Percentiles rank a stretch among this genome's conserved stretches.
These are phyloP conservation scores for Fragilariopsis cylindrus DNA, from an alignment of 108 stramenopile species.

Conservation along the genomic window DNA sequence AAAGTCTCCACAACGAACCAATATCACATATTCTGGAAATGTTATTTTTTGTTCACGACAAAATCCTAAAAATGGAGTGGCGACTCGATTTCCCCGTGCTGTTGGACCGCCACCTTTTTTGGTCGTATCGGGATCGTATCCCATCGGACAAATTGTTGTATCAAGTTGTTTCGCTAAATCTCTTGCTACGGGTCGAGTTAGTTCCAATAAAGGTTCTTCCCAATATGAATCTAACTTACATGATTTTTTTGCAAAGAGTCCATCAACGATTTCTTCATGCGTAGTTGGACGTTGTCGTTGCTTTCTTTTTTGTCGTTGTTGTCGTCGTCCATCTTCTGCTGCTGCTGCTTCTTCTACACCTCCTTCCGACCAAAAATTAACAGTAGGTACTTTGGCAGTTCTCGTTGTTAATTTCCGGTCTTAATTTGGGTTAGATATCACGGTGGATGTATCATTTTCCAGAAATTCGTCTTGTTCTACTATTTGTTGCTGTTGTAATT, in stretches of 20 bases:
- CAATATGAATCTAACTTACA: conserved; percentile 62
- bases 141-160: conserved; percentile 71
- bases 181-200: conserved; percentile 61
- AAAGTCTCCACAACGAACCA: conserved; percentile 94
- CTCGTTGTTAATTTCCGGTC: background rate
- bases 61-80: conserved; percentile 47
- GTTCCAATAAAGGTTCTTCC: conserved; percentile 55
- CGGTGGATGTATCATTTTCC: too few species aligned
- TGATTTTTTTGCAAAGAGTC: conserved; percentile 29
- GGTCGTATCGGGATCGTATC: conserved; percentile 61
- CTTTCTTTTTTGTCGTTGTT: background rate
- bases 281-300: conserved; percentile 5
- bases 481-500: conserved; percentile 4
- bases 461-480: background rate
- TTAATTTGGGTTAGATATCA: background rate
- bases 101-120: conserved; percentile 43
- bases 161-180: conserved; percentile 66
- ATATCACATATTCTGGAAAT: conserved; percentile 58
- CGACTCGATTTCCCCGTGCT: conserved; percentile 1
- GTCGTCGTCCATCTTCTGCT: background rate
- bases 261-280: conserved; percentile 31
- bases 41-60: conserved; percentile 65
- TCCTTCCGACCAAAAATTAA: too few species aligned
- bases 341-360: too few species aligned
- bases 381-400: background rate